A percentile compares a stretch with the other conserved stretches of the same genome.
These are phyloP conservation scores for Amoeboaphelidium occidentale DNA, from an alignment of 371 early-diverging fungal genomes.

Conservation along the genomic window DNA sequence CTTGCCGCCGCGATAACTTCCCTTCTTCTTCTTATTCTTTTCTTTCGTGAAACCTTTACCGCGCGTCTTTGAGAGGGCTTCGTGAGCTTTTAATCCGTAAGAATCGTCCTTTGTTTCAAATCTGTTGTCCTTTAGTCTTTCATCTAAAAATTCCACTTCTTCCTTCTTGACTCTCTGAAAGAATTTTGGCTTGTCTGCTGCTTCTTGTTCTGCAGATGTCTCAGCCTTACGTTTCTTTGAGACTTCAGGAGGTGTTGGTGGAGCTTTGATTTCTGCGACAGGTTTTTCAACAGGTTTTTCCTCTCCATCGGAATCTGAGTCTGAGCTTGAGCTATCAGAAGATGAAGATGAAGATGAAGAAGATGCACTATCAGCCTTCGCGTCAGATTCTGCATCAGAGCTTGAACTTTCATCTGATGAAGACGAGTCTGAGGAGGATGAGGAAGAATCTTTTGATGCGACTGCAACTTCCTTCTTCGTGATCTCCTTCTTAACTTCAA, in stretches of 20 bases:
- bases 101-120: constrained; percentile 37
- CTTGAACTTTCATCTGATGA: not conserved
- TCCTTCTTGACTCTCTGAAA: constrained; percentile 59
- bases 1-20: constrained; percentile 74
- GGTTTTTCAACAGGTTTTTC: too few species aligned
- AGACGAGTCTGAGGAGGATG: constrained; percentile 2
- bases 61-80: constrained; percentile 62
- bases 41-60: constrained; percentile 85
- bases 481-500: too few species aligned
- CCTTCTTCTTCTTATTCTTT: constrained; percentile 81
- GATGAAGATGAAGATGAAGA: not conserved
- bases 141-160: constrained; percentile 51
- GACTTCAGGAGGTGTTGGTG: too few species aligned
- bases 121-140: constrained; percentile 55
- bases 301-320: constrained; percentile 6
- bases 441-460: too few species aligned
- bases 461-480: too few species aligned
- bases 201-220: constrained; percentile 9
- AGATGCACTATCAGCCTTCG: constrained; percentile 1
- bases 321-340: constrained; percentile 4
- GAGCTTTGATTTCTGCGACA: too few species aligned
- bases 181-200: constrained; percentile 16
- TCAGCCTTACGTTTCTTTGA: constrained; percentile 2
- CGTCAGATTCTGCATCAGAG: not conserved
- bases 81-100: constrained; percentile 78